phyloP scores from a whole-genome alignment of 306 rosid genomes.

The Lathyrus tuberosus region DNA sequence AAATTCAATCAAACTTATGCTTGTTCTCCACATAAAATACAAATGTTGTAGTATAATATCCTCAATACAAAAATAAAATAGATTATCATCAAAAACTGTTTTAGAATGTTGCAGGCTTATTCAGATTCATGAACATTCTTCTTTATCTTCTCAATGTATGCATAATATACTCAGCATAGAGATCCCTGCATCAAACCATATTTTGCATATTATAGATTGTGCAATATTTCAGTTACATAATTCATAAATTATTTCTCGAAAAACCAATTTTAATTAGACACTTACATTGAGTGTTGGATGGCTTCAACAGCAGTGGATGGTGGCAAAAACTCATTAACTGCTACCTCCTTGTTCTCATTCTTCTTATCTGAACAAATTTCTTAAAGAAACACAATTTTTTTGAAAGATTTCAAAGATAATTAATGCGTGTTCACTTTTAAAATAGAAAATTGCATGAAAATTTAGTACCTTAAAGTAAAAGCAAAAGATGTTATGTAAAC shows the following conservation, averaged over 20 bases:
- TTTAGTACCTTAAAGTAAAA: background rate
- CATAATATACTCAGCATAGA: constrained; percentile 85
- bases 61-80: constrained; percentile 32
- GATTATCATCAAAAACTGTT: constrained; percentile 7
- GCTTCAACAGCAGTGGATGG: constrained; percentile 73
- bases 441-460: background rate
- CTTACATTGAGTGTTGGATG: constrained; percentile 86
- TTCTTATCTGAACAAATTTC: constrained; percentile 72
- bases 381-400: constrained; percentile 44
- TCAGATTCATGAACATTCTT: constrained; percentile 30
- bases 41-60: constrained; percentile 31
- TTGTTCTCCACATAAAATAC: constrained; percentile 19
- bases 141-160: constrained; percentile 77
- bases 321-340: constrained; percentile 87
- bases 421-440: background rate
- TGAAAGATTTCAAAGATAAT: background rate
- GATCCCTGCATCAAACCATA: constrained; percentile 81
- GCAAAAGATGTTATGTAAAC: background rate
- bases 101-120: constrained; percentile 36
- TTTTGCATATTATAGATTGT: constrained; percentile 1
- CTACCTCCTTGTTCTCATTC: constrained; percentile 97
- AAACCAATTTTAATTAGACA: constrained; percentile 1
- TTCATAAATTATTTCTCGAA: background rate
- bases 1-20: constrained; percentile 17
- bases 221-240: constrained; percentile 1